Conservation (phyloP, 169 alveolate genomes). For the Plasmodium cynomolgi region DNA sequence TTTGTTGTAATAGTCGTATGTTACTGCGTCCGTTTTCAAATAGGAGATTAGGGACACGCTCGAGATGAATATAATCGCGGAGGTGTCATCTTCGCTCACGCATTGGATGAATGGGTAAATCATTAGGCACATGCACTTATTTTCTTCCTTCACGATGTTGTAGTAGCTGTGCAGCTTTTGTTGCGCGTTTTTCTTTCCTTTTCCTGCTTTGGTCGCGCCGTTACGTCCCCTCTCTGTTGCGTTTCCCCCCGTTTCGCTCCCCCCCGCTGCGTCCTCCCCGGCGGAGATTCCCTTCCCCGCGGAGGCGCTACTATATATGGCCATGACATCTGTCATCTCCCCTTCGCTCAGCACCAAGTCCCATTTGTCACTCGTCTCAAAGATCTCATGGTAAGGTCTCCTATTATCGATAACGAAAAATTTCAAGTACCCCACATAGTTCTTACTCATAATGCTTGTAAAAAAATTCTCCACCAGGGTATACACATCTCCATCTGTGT, state of each 20-base stretch:
- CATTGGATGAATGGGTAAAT: constrained; percentile 59
- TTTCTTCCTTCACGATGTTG: constrained; percentile 47
- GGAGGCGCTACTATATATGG: neutral
- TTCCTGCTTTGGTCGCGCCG: neutral
- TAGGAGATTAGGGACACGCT: constrained; percentile 51
- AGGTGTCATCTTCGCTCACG: constrained; percentile 51
- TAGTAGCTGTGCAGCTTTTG: constrained; percentile 1
- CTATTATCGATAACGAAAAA: constrained; percentile 61
- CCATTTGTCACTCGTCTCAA: constrained; percentile 35
- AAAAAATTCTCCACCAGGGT: constrained; percentile 17
- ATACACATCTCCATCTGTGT: constrained; percentile 36
- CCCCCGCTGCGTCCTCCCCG: neutral
- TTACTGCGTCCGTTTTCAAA: constrained; percentile 40
- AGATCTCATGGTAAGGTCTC: constrained; percentile 49
- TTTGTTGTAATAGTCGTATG: constrained; percentile 49
- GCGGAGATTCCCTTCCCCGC: neutral
- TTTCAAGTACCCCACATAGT: constrained; percentile 29
- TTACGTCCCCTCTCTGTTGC: neutral
- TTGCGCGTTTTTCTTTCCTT: neutral
- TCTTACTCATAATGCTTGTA: constrained; percentile 5
- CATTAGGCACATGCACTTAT: constrained; percentile 39
- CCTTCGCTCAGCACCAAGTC: constrained; percentile 33
- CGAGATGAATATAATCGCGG: constrained; percentile 38
- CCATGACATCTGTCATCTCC: constrained; percentile 31
- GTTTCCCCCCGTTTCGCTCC: neutral